Base-by-base conservation (phyloP, 768 basidiomycete species). In the Asterophora lycoperdoides region DNA sequence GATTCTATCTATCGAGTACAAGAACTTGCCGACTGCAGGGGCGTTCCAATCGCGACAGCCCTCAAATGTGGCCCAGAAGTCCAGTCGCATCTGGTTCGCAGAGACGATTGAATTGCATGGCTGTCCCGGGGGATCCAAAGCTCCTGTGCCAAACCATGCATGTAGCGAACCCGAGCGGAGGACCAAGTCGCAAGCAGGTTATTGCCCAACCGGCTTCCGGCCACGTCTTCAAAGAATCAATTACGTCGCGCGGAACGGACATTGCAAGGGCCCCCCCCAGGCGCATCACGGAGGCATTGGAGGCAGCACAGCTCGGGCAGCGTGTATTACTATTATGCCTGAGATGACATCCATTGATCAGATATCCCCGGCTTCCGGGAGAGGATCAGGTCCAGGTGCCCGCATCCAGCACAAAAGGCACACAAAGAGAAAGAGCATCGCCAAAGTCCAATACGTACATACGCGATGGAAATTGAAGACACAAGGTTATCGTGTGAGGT, bases 231-330 rank as follows among this genome's bases (percentile, higher is more conserved):
- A n/a, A 34, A 41, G 11, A 32, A 42, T 44, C 42, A 18, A 44
- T 48, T 51, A 48, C 46, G 36, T 52, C 54, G 47, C 48, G 48
- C 46, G 23, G 13, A 49, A 47, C 44, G 54, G 49, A 52, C 44
- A 38, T 18, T 18, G 46, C 23, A 23, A 3, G 23, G 23, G n/a
- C n/a, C n/a, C n/a, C n/a, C 45, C 45, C 41, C 37, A 29, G 34
- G 41, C 44, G 45, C 48, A 49, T 43, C 44, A 43, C 42, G 19
- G 42, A 30, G 41, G 26, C 8, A 34, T n/a, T n/a, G n/a, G 17
- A 41, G 37, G 41, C 29, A 45, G 48, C 14, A 23, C 28, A 13
- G 45, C 49, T 47, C 51, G 48, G 48, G 37, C 48, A 49, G 28
- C 37, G 51, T 43, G 51, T 43, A 36, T 43, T 30, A n/a, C n/a